These are phyloP conservation scores for Thalassiosira pacifica DNA, from an alignment of 352 stramenopile genomes.

Conservation along the genomic window DNA sequence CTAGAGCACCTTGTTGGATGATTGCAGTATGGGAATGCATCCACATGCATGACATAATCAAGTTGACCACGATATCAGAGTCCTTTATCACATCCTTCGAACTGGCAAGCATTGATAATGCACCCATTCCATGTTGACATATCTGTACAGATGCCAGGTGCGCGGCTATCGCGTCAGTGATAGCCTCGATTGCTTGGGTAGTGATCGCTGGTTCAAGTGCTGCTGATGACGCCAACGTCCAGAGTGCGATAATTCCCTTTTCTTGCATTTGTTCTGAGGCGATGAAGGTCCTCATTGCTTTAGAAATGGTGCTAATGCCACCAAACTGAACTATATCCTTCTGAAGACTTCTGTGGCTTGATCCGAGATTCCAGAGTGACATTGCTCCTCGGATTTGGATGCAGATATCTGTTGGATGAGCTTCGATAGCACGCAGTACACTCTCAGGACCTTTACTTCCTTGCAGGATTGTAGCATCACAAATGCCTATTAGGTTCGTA, in stretches of 20 bases:
- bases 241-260: constrained; percentile 4
- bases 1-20: not conserved
- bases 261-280: constrained; percentile 22
- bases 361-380: not conserved
- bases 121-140: constrained; percentile 9
- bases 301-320: not conserved
- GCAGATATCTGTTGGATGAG: constrained; percentile 9
- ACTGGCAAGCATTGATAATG: constrained; percentile 9
- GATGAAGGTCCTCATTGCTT: constrained; percentile 13
- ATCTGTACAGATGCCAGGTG: not conserved
- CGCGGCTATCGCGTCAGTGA: not conserved
- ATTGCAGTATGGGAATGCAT: constrained; percentile 13
- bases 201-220: constrained; percentile 5
- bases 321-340: constrained; percentile 12
- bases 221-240: not conserved
- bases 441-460: not conserved
- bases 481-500: not conserved
- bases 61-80: not conserved
- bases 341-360: not conserved
- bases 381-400: constrained; percentile 13
- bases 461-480: not conserved
- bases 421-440: constrained; percentile 1
- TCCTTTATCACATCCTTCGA: constrained; percentile 13
- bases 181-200: not conserved
- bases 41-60: constrained; percentile 26